These are phyloP conservation scores for Ophiocordyceps camponoti-saundersi DNA, from an alignment of 2,329 filamentous ascomycete species.

Conservation along the genomic window DNA sequence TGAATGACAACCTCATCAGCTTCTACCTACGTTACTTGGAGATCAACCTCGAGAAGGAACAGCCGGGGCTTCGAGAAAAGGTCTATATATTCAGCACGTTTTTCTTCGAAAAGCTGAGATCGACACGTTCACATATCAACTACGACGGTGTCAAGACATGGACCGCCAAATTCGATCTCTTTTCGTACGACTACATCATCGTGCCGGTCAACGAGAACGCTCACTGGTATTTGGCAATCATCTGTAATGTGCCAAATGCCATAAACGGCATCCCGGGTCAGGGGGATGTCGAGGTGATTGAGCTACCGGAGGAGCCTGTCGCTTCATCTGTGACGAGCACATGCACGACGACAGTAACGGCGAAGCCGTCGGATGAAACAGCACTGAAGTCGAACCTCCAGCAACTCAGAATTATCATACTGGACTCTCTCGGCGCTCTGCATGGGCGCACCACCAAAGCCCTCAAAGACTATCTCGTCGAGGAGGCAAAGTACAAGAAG, in stretches of 20 bases:
- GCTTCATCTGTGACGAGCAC: background rate
- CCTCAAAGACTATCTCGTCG: constrained; percentile 60
- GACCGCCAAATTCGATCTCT: constrained; percentile 74
- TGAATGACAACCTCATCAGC: constrained; percentile 85
- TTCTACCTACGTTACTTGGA: constrained; percentile 73
- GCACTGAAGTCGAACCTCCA: constrained; percentile 19
- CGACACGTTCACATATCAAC: constrained; percentile 47
- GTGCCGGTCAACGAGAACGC: constrained; percentile 76
- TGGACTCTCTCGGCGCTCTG: constrained; percentile 62
- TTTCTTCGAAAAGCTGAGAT: constrained; percentile 68
- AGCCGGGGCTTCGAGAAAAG: constrained; percentile 38
- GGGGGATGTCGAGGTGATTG: constrained; percentile 3
- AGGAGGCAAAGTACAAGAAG: constrained; percentile 52
- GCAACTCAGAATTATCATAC: constrained; percentile 59
- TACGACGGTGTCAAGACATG: constrained; percentile 75
- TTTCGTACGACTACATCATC: constrained; percentile 74
- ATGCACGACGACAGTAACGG: background rate
- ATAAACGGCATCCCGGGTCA: constrained; percentile 11
- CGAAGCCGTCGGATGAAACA: constrained; percentile 2
- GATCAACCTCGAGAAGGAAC: constrained; percentile 34
- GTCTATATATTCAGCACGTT: constrained; percentile 88
- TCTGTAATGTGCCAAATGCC: constrained; percentile 68
- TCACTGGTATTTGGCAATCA: constrained; percentile 93
- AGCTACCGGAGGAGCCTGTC: constrained; percentile 1
- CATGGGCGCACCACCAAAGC: constrained; percentile 48